Evolutionary conservation across 2,329 filamentous ascomycete species (phyloP).

Genomic region (Bipolaris cookei): DNA sequence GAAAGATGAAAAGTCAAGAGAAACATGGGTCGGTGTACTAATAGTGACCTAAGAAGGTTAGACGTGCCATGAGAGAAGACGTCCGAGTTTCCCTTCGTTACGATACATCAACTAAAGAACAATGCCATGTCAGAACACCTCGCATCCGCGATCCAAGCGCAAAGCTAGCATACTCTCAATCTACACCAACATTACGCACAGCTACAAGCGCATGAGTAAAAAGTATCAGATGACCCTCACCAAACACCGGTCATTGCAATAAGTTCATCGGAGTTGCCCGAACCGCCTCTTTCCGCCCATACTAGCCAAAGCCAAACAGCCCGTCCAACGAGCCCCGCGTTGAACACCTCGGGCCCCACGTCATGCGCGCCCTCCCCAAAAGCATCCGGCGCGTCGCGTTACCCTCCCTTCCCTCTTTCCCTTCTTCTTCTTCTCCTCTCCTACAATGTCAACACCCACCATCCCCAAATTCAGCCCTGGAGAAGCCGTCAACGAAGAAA

Average conservation of each 20-base stretch:
- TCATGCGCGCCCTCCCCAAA: conserved; percentile 15
- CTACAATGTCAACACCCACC: conserved; percentile 43
- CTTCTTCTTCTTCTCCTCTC: conserved; percentile 29
- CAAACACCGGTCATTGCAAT: background rate
- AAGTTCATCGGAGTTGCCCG: conserved; percentile 21
- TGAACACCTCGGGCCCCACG: conserved; percentile 21
- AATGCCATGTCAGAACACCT: background rate
- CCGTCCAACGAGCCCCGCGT: conserved; percentile 6
- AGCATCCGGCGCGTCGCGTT: conserved; percentile 22
- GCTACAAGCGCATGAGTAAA: background rate
- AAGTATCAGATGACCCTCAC: background rate
- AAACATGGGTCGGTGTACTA: too few species aligned
- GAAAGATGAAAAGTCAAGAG: too few species aligned
- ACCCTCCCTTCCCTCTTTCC: conserved; percentile 25
- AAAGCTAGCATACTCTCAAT: background rate
- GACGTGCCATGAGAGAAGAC: background rate
- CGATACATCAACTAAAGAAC: too few species aligned
- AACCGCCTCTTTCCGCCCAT: conserved; percentile 24
- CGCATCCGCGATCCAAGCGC: background rate
- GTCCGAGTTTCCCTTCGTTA: background rate
- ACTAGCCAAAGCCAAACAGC: conserved; percentile 10
- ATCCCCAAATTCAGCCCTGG: conserved; percentile 37
- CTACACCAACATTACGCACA: background rate
- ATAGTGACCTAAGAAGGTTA: too few species aligned
- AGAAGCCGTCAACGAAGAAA: conserved; percentile 42